These are phyloP conservation scores for Leccinum variicolor DNA, from an alignment of 768 basidiomycete genomes.

Conservation along the genomic window DNA sequence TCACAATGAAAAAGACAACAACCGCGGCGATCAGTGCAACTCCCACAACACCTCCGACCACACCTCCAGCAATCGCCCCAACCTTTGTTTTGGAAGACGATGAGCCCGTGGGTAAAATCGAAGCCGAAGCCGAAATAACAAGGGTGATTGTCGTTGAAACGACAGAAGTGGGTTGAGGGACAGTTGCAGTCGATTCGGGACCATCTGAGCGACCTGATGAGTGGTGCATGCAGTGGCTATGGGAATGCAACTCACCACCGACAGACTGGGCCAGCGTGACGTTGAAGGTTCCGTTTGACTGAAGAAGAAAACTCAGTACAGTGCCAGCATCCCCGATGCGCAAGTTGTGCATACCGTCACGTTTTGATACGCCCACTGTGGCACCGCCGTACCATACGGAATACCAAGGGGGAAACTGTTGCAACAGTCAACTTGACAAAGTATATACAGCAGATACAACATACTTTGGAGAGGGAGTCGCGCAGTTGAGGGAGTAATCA, in stretches of 20 bases:
- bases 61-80: too few species aligned
- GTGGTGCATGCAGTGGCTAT: neutral
- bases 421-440: neutral
- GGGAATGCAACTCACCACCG: conserved; percentile 19
- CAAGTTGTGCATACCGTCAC: conserved; percentile 38
- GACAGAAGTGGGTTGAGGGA: too few species aligned
- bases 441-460: neutral
- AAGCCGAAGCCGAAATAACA: too few species aligned
- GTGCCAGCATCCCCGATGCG: neutral
- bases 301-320: conserved; percentile 2
- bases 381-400: conserved; percentile 48
- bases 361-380: conserved; percentile 62
- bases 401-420: conserved; percentile 45
- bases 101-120: too few species aligned
- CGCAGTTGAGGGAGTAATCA: conserved; percentile 48
- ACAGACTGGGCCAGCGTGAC: conserved; percentile 33
- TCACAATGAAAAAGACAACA: too few species aligned
- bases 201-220: too few species aligned
- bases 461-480: conserved; percentile 31
- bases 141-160: too few species aligned
- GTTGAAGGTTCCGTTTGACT: conserved; percentile 41
- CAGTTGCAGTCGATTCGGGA: too few species aligned
- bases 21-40: too few species aligned
- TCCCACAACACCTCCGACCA: too few species aligned
- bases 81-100: too few species aligned